Base-by-base conservation (phyloP, 305 asterid species). In the Fraxinus platypoda region DNA sequence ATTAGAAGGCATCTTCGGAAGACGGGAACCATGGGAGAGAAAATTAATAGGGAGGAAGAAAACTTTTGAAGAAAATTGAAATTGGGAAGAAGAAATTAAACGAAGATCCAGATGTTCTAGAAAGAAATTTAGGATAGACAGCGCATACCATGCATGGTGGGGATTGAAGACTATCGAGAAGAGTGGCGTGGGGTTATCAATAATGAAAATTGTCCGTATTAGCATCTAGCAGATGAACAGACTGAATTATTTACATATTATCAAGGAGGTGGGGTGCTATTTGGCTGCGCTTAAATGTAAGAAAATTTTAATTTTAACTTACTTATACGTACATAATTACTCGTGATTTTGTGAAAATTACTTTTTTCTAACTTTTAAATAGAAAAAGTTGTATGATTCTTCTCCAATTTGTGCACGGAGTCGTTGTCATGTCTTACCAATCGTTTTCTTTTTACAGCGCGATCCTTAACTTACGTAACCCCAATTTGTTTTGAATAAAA, bases 21-120 rank as follows among this genome's bases (percentile, higher is more conserved):
- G 88, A 76, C 64, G 77, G 87, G 28, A 90, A 92, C 89, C 97
- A 92, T 92, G 91, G 90, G 89, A 86, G 82, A 78, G 81, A 78
- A 21, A 26, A 80, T 19, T 52, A n/a, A 46, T 15, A 9, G n/a
- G 41, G 9, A 35, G 12, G 78, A 57, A 57, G 57, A 3, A 81
- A 62, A 1, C 12, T 52, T 33, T 46, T 7, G 25, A 19, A 64
- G 64, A 28, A 59, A 26, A 1, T 70, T 30, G 23, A 70, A 30
- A 70, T 34, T 12, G 23, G 37, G 75, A 70, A 70, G 75, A 70
- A 70, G 38, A 15, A 28, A 70, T 70, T 11, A 30, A 70, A 70
- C 30, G 23, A 30, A 28, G 7, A 37, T 31, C 34, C 41, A 70
- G 4, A 6, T 70, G 75, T 30, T 70, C 75, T 70, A 31, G 75